Conservation (phyloP, 129 eudicot species). For the Pseudognaphalium luteoalbum region DNA sequence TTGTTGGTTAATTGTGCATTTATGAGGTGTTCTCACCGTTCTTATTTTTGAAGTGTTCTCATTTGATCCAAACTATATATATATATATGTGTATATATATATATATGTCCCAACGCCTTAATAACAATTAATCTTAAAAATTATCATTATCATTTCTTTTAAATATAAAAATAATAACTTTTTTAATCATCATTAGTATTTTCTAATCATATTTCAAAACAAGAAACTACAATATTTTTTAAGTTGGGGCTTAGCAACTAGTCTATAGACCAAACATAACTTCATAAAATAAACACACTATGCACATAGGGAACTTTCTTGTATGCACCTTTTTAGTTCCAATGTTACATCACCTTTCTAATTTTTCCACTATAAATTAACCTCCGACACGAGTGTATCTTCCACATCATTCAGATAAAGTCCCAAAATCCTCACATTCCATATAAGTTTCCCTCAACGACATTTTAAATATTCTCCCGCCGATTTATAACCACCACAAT, state of each 20-base stretch:
- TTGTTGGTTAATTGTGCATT: too few relatives aligned
- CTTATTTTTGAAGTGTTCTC: too few relatives aligned
- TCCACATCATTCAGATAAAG: conserved; percentile 2
- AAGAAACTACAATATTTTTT: background rate
- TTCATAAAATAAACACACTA: too few relatives aligned
- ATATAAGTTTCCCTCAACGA: conserved; percentile 6
- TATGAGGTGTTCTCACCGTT: too few relatives aligned
- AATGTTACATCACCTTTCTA: background rate
- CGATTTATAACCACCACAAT: background rate
- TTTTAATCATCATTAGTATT: too few relatives aligned
- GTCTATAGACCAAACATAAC: too few relatives aligned
- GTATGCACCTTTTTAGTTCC: background rate
- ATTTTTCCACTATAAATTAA: conserved; percentile 29
- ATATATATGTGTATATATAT: too few relatives aligned
- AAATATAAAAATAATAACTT: too few relatives aligned
- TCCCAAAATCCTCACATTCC: background rate
- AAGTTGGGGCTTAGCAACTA: background rate
- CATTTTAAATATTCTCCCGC: conserved; percentile 27
- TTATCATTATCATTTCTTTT: too few relatives aligned
- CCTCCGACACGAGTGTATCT: conserved; percentile 9
- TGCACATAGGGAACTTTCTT: conserved; percentile 21
- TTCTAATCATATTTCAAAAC: background rate
- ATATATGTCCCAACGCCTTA: too few relatives aligned
- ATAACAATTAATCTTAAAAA: too few relatives aligned
- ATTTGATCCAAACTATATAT: too few relatives aligned